These are phyloP conservation scores for Helichrysum umbraculigerum DNA, from an alignment of 129 eudicot genomes.

Conservation along the genomic window DNA sequence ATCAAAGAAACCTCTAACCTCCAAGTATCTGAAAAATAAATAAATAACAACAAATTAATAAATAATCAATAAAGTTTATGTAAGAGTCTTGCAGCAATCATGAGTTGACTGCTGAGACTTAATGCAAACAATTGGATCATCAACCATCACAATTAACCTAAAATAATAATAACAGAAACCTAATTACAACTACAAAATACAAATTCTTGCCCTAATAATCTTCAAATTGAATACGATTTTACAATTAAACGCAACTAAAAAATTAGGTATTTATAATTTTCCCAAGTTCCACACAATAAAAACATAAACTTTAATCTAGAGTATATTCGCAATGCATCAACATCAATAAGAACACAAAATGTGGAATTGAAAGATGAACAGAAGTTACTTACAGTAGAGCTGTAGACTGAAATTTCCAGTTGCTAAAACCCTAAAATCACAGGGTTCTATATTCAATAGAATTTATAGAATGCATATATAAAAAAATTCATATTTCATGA, in stretches of 20 bases:
- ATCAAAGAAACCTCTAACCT: too few relatives aligned
- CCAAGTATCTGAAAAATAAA: too few relatives aligned
- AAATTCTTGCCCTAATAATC: background rate
- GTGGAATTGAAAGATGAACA: background rate
- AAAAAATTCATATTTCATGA: too few relatives aligned
- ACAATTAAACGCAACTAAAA: too few relatives aligned
- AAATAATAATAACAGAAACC: background rate
- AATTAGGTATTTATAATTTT: background rate
- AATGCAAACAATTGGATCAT: background rate
- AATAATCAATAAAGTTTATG: too few relatives aligned
- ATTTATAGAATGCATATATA: too few relatives aligned
- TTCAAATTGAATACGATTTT: background rate
- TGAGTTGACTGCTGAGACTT: too few relatives aligned
- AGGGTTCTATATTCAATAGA: too few relatives aligned
- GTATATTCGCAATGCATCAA: conserved; percentile 19
- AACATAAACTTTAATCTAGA: background rate
- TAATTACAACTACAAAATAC: conserved; percentile 3
- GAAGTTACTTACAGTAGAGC: conserved; percentile 14
- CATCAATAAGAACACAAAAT: conserved; percentile 2
- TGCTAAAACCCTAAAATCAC: background rate
- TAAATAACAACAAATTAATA: too few relatives aligned
- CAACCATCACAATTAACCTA: background rate
- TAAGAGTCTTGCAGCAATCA: too few relatives aligned
- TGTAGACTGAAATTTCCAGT: conserved; percentile 18
- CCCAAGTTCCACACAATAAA: background rate